Evolutionary conservation across 495 filamentous ascomycete species (phyloP), one percentile per base, ranked within the genome.

Genomic region (Pyrenula massariospora): DNA sequence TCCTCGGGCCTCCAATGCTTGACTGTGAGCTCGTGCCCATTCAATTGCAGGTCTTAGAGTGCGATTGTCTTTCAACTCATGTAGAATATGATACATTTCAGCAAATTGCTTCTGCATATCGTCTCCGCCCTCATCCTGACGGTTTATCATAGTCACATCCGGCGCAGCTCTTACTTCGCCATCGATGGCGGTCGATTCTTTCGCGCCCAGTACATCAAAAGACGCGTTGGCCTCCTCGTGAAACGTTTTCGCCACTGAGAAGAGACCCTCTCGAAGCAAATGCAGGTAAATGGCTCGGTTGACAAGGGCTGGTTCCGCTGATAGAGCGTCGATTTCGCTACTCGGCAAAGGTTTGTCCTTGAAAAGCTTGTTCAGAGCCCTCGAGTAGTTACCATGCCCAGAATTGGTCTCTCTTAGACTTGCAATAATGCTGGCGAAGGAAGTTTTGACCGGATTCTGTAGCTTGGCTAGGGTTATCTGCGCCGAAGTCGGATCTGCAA

Each of bases 221-320:
- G n/a, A n/a, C 11, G 62, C 23, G 21, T 50, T 57, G 0, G 59
- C 36, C 1, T 59, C 58, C 50, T 56, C 56, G 12, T 59, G 36
- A 57, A 96, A 96, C 2, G 85, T 89, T 2, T 83, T 77, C 2
- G 91, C 91, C 0, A 96, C 92, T 15, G 70, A 74, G 67, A 98
- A 97, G 65, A 95, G 87, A 36, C 93, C 93, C 73, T 97, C 94
- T 22, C 93, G 84, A 19, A 97, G 79, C 12, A 98, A 76, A 67
- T 98, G 93, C 91, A 98, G 96, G 2, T 87, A 88, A 56, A 97
- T 93, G 21, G 93, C 93, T 22, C 91, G 78, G 66, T 97, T 92
- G 62, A 96, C 87, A 10, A 95, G 78, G 36, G 78, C 70, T 3
- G 84, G 74, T 58, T 94, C 84, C 22, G 84, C 78, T 3, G 82